Base-by-base conservation (phyloP, 495 filamentous ascomycete genomes). In the Penicillium taxi region DNA sequence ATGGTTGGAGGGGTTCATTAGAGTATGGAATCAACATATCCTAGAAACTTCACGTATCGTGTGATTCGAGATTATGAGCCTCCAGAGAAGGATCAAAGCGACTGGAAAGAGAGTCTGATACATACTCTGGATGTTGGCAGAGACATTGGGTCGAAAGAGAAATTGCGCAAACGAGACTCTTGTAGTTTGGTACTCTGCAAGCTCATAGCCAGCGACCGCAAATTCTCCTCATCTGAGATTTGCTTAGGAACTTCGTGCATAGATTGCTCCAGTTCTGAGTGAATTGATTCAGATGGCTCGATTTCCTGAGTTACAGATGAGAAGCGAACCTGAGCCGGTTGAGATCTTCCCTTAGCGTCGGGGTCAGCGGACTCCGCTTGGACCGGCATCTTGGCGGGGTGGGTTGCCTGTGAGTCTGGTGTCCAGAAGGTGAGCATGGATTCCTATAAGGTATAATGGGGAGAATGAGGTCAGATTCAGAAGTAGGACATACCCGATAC, bases 121-220 rank as follows among this genome's bases (percentile, higher is more conserved):
- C 84, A 54, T 77, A 90, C 88, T 64, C 85, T 77, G 20, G 86
- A 93, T 17, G 77, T 67, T n/a, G 87, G 87, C 22, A 95, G 64
- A 24, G 88, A 94, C 26, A 93, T 73, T 16, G 88, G 80, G 47
- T 94, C 88, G 56, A 88, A 94, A 4, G 77, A 77, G 56, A 85
- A 94, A 48, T 86, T 82, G 43, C 29, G 82, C 61, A 89, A 75
- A n/a, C 87, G 78, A 18, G 75, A 73, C 49, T 84, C 78, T 58
- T 94, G 88, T 40, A 91, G 67, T 51, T 80, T 75, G 13, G 82
- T 73, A 41, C 76, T 75, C 44, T 84, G 80, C 31, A 94, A 58
- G 29, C 72, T 77, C 39, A 76, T 69, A n/a, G 84, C 77, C 25
- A 94, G 61, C 48, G 77, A 80, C 31, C 78, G 74, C 38, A 94